These are phyloP conservation scores for Coccomyxa subellipsoidea DNA, from an alignment of 163 green algal genomes.

Conservation along the genomic window DNA sequence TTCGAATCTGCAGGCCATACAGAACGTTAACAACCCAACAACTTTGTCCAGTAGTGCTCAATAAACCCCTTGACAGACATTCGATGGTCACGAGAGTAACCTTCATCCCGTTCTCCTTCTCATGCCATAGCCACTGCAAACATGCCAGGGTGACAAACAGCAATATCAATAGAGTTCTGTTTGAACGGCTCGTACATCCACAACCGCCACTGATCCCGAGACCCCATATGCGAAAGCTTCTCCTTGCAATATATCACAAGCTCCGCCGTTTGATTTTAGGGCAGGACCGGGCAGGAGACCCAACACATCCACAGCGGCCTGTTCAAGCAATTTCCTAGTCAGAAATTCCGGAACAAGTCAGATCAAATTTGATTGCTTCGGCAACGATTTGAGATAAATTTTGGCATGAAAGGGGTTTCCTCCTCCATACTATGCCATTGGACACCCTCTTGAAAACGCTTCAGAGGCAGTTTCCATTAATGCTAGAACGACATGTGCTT, in stretches of 20 bases:
- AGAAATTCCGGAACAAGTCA: background rate
- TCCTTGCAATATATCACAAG: conserved; percentile 46
- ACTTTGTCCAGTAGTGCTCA: background rate
- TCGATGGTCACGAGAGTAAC: background rate
- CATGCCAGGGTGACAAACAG: background rate
- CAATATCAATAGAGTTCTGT: background rate
- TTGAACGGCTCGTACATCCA: conserved; percentile 21
- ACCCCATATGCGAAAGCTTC: conserved; percentile 33
- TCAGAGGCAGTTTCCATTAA: background rate
- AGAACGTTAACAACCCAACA: background rate
- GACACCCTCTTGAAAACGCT: background rate
- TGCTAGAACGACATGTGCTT: background rate
- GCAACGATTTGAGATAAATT: background rate
- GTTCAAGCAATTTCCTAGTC: background rate
- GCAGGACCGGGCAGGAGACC: conserved; percentile 30
- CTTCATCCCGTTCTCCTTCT: background rate
- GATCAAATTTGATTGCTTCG: background rate
- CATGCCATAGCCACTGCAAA: background rate
- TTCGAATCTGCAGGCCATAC: conserved; percentile 44
- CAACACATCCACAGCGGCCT: conserved; percentile 29
- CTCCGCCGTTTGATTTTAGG: conserved; percentile 40
- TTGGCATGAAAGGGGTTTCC: background rate
- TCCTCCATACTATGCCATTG: background rate
- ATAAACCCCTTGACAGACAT: background rate
- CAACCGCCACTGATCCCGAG: conserved; percentile 16